Conservation (phyloP, 176 grass and related monocot genomes). For the Oryza meridionalis region DNA sequence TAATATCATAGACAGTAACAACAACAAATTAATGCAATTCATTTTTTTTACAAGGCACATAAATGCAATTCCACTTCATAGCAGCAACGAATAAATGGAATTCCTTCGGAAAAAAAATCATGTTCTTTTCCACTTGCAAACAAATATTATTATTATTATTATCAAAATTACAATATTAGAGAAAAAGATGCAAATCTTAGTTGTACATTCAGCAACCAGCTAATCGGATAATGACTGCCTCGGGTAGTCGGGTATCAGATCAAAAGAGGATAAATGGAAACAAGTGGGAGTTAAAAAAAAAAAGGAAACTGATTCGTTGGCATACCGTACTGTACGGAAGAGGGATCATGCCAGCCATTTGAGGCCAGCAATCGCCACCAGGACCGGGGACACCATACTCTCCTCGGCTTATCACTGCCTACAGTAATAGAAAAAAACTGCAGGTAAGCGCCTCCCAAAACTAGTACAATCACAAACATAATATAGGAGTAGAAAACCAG, state of each 20-base stretch:
- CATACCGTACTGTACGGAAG: constrained; percentile 49
- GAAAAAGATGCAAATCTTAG: not conserved
- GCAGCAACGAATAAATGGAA: not conserved
- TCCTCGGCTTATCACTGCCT: constrained; percentile 72
- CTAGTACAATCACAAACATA: not conserved
- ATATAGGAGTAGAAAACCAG: no score
- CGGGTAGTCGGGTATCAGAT: not conserved
- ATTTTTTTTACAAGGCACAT: no score
- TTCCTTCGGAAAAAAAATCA: not conserved
- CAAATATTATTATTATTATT: not conserved
- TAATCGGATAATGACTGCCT: not conserved
- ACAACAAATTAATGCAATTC: not conserved
- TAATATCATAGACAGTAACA: constrained; percentile 19
- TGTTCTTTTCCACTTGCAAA: constrained; percentile 25
- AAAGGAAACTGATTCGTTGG: not conserved
- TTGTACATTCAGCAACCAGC: not conserved
- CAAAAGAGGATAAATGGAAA: constrained; percentile 3
- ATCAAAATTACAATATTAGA: not conserved
- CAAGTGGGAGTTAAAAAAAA: not conserved
- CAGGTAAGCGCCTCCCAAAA: not conserved
- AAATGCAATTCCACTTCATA: not conserved
- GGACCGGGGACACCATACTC: constrained; percentile 62
- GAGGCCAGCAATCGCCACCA: constrained; percentile 71
- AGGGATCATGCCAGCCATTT: constrained; percentile 91
- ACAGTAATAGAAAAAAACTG: constrained; percentile 36